Evolutionary conservation across 176 grass and related monocot species (phyloP).

Genomic region (Cymbopogon citratus): DNA sequence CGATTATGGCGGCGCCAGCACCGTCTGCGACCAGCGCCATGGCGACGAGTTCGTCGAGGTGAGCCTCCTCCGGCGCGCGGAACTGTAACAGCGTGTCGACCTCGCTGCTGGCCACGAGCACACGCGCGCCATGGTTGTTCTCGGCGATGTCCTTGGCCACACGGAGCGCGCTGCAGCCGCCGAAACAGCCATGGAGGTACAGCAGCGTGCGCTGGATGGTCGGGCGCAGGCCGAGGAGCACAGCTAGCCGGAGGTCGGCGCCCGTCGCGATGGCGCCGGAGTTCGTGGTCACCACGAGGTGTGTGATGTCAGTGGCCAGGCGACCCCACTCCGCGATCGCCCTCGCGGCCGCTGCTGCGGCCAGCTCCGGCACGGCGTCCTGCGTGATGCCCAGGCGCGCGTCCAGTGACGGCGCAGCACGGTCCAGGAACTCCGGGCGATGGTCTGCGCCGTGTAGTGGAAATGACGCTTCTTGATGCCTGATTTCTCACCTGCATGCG

Average conservation of each 20-base stretch:
- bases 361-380: slow-evolving; percentile 25
- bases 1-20: too few species aligned
- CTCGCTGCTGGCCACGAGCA: too few species aligned
- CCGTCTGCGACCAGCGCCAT: too few species aligned
- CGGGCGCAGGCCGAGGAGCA: too few species aligned
- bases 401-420: slow-evolving; percentile 23
- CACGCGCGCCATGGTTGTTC: too few species aligned
- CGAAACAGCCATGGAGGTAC: too few species aligned
- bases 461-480: slow-evolving; percentile 33
- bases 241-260: not conserved
- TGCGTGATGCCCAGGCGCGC: not conserved
- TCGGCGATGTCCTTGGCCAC: too few species aligned
- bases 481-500: slow-evolving; percentile 14
- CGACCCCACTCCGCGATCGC: slow-evolving; percentile 61
- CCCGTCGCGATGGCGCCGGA: slow-evolving; percentile 15
- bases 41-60: too few species aligned
- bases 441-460: not conserved
- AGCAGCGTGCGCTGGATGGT: too few species aligned
- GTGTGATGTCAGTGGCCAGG: slow-evolving; percentile 34
- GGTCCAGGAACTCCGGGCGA: slow-evolving; percentile 6
- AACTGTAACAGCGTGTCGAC: too few species aligned
- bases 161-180: too few species aligned
- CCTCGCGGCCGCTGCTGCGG: slow-evolving; percentile 6
- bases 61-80: too few species aligned
- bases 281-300: slow-evolving; percentile 36